Base-by-base conservation (phyloP, 352 stramenopile species). In the Aphanomyces euteiches region DNA sequence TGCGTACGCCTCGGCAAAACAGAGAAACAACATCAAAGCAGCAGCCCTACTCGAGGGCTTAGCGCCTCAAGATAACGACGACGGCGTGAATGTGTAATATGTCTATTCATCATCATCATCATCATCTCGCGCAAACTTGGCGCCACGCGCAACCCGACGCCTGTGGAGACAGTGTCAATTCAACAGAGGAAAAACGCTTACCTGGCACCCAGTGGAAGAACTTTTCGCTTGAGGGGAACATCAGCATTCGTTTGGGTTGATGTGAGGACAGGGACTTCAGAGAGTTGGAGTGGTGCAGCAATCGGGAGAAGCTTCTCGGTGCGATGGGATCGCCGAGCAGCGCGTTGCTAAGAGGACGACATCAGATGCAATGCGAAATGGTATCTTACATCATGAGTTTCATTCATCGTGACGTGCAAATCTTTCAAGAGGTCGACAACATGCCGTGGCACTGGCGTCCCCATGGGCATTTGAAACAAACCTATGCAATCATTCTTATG, bases 151-250 rank as follows among this genome's bases (percentile, higher is more conserved):
- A n/a, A 13, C 60, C 6, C 37, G 21, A 7, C 60, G 60, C 28
- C 60, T 67, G 28, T 12, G n/a, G 28, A 28, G 28, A 28, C 28
- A 28, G 28, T 28, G 28, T 28, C 28, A 28, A 28, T 28, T 28
- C 28, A 28, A 28, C 28, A 28, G 28, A 28, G 28, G 28, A 2
- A 28, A 28, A 28, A 28, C 28, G 28, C 47, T 21, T 67, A 70
- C 64, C 64, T 40, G 8, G 45, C 64, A n/a, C 64, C 64, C 12
- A 70, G 53, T n/a, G 64, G 64, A 63, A 70, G 54, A 10, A 21
- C 57, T 38, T 70, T 70, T 19, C 64, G 64, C 39, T 70, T 70
- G 39, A 70, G 43, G 4, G 47, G 43, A 10, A 19, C 40, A 17
- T 47, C 4, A 17, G 38, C 12, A 21, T 34, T n/a, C 10, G 64